These are phyloP conservation scores for Saccharomycopsis malanga DNA, from an alignment of 805 yeast species.

Conservation along the genomic window DNA sequence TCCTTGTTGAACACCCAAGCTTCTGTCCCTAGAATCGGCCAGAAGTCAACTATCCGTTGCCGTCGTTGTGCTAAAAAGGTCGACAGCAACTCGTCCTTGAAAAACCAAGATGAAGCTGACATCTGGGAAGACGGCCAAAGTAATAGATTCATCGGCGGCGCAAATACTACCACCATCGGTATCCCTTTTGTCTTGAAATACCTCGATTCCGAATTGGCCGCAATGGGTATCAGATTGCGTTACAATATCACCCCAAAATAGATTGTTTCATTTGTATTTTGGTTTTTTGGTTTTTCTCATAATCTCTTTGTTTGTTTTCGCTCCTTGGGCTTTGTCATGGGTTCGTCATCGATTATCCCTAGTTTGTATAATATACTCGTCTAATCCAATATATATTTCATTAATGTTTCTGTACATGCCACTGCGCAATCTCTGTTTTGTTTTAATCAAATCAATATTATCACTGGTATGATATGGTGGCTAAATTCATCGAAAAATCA, in stretches of 20 bases:
- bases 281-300: too few relatives aligned
- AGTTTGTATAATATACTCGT: too few relatives aligned
- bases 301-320: too few relatives aligned
- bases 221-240: conserved; percentile 90
- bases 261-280: too few relatives aligned
- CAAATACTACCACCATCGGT: conserved; percentile 89
- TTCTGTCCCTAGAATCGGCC: conserved; percentile 86
- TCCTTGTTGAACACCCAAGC: conserved; percentile 83
- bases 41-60: conserved; percentile 72
- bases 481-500: too few relatives aligned
- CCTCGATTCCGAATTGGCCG: conserved; percentile 89
- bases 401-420: too few relatives aligned
- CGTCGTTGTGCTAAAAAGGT: conserved; percentile 81
- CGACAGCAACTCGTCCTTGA: conserved; percentile 33
- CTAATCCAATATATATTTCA: too few relatives aligned
- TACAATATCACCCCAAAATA: conserved; percentile 15
- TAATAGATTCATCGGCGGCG: conserved; percentile 84
- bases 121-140: conserved; percentile 99
- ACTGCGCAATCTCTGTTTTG: too few relatives aligned
- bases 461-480: too few relatives aligned
- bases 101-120: conserved; percentile 57
- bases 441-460: too few relatives aligned
- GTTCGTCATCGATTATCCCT: too few relatives aligned
- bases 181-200: conserved; percentile 95
- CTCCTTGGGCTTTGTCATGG: too few relatives aligned